Evolutionary conservation across 1,284 basidiomycete species (phyloP), one percentile per base, ranked within the genome.

Genomic region (Fomitopsis schrenkii): DNA sequence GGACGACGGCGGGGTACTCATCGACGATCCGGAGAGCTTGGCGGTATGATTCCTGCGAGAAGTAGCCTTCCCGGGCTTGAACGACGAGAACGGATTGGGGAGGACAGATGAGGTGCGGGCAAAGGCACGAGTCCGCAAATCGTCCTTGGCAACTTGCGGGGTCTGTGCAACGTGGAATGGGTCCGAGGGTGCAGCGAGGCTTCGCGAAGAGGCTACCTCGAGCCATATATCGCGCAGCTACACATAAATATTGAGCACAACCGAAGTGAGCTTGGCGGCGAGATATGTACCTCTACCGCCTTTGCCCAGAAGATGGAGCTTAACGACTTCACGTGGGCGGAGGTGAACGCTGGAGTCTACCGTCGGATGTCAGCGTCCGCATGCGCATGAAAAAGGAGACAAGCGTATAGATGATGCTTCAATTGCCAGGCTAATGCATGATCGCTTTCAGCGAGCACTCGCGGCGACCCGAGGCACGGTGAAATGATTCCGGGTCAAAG

Each of bases 241-340:
- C 15, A 19, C 6, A 64, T 33, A 52, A 36, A 48, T 45, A 35
- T 33, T 46, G 5, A 42, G 35, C 6, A 30, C 44, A 45, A 12
- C 10, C 6, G 8, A 26, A 9, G 19, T 30, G 50, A 3, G 30
- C 30, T 33, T 33, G 30, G 2, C 30, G 8, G 8, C 14, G 10
- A 30, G 17, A 59, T 64, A 68, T 78, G 57, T 48, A 88, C 83
- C 73, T 85, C 77, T 44, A 74, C 72, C 1, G 88, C 83, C 67
- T 87, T 87, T 52, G 85, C 77, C 74, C 81, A 84, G 70, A 93
- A 90, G 45, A 88, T 78, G 4, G 86, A 85, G 0, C 80, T 76
- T 52, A 90, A 76, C 10, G 80, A 80, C 59, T 79, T 80, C 68
- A 90, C 79, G 61, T 84, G 81, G 0, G 78, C 65, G 1, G 80